Evolutionary conservation across 1,284 basidiomycete species (phyloP).

Genomic region (Agroathelia rolfsii): DNA sequence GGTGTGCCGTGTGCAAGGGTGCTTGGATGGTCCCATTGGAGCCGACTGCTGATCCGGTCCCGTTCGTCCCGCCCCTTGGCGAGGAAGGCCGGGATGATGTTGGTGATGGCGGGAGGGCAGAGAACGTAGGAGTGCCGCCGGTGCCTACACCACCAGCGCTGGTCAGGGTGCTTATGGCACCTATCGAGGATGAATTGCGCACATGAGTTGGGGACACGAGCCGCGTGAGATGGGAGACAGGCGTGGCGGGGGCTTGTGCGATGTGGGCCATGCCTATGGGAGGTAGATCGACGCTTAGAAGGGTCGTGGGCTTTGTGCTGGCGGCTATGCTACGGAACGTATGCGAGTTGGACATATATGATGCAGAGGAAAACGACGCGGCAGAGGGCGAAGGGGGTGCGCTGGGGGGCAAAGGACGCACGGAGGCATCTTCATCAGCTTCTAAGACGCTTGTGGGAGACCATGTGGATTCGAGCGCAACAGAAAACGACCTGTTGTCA

Average conservation of each 20-base stretch:
- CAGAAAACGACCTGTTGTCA: conserved; percentile 43
- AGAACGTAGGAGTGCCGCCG: conserved; percentile 60
- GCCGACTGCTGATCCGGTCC: conserved; percentile 3
- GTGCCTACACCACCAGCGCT: conserved; percentile 30
- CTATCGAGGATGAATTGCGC: conserved; percentile 49
- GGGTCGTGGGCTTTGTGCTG: conserved; percentile 91
- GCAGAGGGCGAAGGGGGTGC: conserved; percentile 74
- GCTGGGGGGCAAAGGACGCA: conserved; percentile 80
- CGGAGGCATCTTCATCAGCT: conserved; percentile 85
- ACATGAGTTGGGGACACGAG: conserved; percentile 46
- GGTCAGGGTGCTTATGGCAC: too few relatives aligned
- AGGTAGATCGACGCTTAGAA: conserved; percentile 78
- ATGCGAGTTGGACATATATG: conserved; percentile 69
- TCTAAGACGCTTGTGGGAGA: conserved; percentile 63
- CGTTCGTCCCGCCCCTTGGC: conserved; percentile 16
- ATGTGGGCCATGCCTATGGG: conserved; percentile 82
- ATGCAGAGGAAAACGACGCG: conserved; percentile 72
- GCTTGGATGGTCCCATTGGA: conserved; percentile 48
- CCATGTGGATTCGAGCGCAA: conserved; percentile 61
- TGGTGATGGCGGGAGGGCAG: conserved; percentile 45
- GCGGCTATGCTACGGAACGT: conserved; percentile 76
- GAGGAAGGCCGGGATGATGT: conserved; percentile 38
- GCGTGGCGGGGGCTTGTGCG: conserved; percentile 69
- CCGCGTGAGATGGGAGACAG: conserved; percentile 30
- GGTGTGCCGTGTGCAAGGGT: conserved; percentile 81